Percentiles rank a stretch among this genome's conserved stretches.
These are phyloP conservation scores for Colletotrichum graminicola DNA, from an alignment of 2,329 filamentous ascomycete genomes.

Conservation along the genomic window DNA sequence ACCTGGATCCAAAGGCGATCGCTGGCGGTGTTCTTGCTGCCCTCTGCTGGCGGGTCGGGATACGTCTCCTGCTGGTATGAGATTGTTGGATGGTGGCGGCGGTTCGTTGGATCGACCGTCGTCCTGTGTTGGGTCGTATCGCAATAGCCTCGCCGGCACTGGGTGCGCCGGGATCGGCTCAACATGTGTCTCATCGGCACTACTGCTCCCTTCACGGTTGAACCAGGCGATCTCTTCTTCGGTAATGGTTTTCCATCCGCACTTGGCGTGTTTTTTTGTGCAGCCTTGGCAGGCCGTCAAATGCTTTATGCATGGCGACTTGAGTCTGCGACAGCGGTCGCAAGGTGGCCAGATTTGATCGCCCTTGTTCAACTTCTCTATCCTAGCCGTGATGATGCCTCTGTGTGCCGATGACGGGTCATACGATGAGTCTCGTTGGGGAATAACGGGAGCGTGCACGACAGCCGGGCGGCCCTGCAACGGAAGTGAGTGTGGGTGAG, in stretches of 20 bases:
- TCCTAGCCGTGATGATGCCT: slow-evolving; percentile 76
- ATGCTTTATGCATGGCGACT: slow-evolving; percentile 87
- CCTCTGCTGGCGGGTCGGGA: slow-evolving; percentile 40
- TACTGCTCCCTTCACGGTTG: slow-evolving; percentile 48
- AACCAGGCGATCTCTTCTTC: slow-evolving; percentile 71
- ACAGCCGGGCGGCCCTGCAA: slow-evolving; percentile 46
- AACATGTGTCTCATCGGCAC: slow-evolving; percentile 48
- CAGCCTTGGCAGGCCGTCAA: slow-evolving; percentile 88
- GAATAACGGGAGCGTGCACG: slow-evolving; percentile 46
- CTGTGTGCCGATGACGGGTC: slow-evolving; percentile 52
- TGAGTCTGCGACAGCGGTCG: slow-evolving; percentile 83
- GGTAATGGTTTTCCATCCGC: slow-evolving; percentile 85
- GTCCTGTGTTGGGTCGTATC: slow-evolving; percentile 40
- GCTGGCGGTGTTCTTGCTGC: slow-evolving; percentile 32
- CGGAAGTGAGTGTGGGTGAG: slow-evolving; percentile 44
- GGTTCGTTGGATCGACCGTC: slow-evolving; percentile 32
- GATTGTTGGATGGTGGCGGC: slow-evolving; percentile 18
- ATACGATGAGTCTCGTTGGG: slow-evolving; percentile 47
- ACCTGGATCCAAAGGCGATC: slow-evolving; percentile 31
- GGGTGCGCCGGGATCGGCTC: slow-evolving; percentile 45
- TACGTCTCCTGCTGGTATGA: slow-evolving; percentile 32
- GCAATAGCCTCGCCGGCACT: slow-evolving; percentile 41
- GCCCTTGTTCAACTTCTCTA: slow-evolving; percentile 81
- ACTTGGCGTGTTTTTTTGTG: slow-evolving; percentile 91
- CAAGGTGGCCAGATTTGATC: slow-evolving; percentile 85